These are phyloP conservation scores for Triadica sebifera DNA, from an alignment of 345 rosid genomes.

Conservation along the genomic window DNA sequence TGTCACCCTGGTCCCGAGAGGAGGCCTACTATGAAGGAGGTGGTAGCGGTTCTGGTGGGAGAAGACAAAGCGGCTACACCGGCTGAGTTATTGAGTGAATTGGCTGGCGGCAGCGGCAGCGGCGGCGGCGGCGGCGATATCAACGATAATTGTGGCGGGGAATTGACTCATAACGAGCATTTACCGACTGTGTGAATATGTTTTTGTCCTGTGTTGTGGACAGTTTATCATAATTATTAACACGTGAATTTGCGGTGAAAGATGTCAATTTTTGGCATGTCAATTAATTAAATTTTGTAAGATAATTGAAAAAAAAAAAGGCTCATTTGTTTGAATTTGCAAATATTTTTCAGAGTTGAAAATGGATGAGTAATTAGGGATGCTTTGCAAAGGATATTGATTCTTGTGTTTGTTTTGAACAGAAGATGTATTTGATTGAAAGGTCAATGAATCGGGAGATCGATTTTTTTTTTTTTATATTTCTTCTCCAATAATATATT, in stretches of 20 bases:
- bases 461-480: too few relatives aligned
- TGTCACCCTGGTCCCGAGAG: slow-evolving; percentile 70
- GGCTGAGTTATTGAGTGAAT: slow-evolving; percentile 35
- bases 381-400: not conserved
- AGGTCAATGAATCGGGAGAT: too few relatives aligned
- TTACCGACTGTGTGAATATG: slow-evolving; percentile 19
- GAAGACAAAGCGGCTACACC: slow-evolving; percentile 41
- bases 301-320: too few relatives aligned
- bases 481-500: too few relatives aligned
- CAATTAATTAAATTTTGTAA: too few relatives aligned
- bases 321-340: too few relatives aligned
- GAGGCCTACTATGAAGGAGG: slow-evolving; percentile 74
- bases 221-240: too few relatives aligned
- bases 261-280: not conserved
- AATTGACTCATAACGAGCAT: not conserved
- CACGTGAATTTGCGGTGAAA: not conserved
- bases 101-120: slow-evolving; percentile 28
- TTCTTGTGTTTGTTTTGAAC: too few relatives aligned
- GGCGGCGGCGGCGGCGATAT: slow-evolving; percentile 18
- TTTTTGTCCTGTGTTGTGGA: not conserved
- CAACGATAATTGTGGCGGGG: not conserved
- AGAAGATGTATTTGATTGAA: too few relatives aligned
- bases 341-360: too few relatives aligned
- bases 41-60: slow-evolving; percentile 52
- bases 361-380: not conserved